A percentile compares a stretch with the other conserved stretches of the same genome.
phyloP scores from a whole-genome alignment of 805 yeast genomes.

The Kockiozyma suomiensis region DNA sequence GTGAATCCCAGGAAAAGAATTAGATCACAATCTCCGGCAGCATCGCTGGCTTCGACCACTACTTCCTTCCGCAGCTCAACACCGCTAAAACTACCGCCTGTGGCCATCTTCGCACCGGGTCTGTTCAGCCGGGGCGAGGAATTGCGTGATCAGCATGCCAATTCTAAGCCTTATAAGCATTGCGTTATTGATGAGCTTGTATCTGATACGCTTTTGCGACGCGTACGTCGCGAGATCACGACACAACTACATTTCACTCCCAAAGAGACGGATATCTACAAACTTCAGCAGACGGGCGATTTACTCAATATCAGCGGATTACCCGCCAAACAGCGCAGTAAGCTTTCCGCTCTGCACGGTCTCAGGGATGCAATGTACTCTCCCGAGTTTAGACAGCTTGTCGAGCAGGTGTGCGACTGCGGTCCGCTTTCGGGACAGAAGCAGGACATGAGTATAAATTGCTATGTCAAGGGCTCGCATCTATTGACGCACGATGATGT shows the following conservation, averaged over 20 bases:
- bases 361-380: conserved; percentile 88
- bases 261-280: conserved; percentile 96
- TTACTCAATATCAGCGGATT: conserved; percentile 89
- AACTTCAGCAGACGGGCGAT: conserved; percentile 81
- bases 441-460: conserved; percentile 90
- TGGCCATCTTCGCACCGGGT: conserved; percentile 22
- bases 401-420: conserved; percentile 77
- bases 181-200: conserved; percentile 77
- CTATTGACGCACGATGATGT: conserved; percentile 95
- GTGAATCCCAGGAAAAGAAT: conserved; percentile 17
- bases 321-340: conserved; percentile 68
- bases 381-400: conserved; percentile 74
- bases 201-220: conserved; percentile 72
- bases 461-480: conserved; percentile 92
- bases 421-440: conserved; percentile 89
- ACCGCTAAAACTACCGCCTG: conserved; percentile 6
- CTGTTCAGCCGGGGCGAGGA: conserved; percentile 19
- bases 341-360: conserved; percentile 74
- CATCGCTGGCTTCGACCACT: conserved; percentile 22
- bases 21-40: conserved; percentile 25
- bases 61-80: conserved; percentile 11
- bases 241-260: conserved; percentile 84
- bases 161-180: conserved; percentile 83
- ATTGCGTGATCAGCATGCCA: conserved; percentile 41
- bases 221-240: conserved; percentile 83